Percentiles rank a stretch among this genome's conserved stretches.
Conservation (phyloP, 2,329 filamentous ascomycete genomes). For the Aspergillus piperis region DNA sequence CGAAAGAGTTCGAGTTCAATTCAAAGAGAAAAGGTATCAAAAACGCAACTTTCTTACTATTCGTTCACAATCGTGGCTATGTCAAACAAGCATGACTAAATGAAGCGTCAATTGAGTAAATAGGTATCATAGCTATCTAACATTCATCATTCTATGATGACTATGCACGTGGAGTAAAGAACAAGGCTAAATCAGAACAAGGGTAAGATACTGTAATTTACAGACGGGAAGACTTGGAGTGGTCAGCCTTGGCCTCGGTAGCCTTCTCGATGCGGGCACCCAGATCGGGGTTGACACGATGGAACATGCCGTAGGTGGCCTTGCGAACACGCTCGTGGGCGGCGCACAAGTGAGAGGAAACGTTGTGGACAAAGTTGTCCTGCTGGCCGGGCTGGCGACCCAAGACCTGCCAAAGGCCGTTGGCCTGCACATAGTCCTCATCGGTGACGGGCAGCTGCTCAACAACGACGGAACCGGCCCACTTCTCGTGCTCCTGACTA, state of each 20-base stretch:
- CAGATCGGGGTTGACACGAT: conserved; percentile 56
- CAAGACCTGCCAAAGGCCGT: conserved; percentile 47
- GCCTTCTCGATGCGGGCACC: conserved; percentile 55
- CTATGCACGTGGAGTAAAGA: not conserved
- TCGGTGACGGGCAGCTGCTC: conserved; percentile 46
- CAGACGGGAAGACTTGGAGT: conserved; percentile 28
- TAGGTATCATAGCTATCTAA: not conserved
- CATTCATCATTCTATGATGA: not conserved
- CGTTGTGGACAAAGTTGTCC: conserved; percentile 62
- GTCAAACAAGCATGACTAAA: not conserved
- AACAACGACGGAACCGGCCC: conserved; percentile 42
- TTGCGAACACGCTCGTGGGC: conserved; percentile 58
- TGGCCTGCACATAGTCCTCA: conserved; percentile 49
- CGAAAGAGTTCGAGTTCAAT: too few relatives aligned
- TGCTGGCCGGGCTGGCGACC: conserved; percentile 57
- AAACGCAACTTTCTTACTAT: too few relatives aligned
- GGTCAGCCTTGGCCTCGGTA: conserved; percentile 49
- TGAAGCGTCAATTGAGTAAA: not conserved
- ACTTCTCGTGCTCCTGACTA: conserved; percentile 48
- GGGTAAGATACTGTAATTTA: conserved; percentile 18
- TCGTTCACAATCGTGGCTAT: not conserved
- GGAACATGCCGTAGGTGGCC: conserved; percentile 64
- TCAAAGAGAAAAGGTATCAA: too few relatives aligned
- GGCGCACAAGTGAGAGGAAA: conserved; percentile 58
- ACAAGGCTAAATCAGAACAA: conserved; percentile 2